Evolutionary conservation across 2,329 filamentous ascomycete species (phyloP).

Genomic region (Fusarium nanum): DNA sequence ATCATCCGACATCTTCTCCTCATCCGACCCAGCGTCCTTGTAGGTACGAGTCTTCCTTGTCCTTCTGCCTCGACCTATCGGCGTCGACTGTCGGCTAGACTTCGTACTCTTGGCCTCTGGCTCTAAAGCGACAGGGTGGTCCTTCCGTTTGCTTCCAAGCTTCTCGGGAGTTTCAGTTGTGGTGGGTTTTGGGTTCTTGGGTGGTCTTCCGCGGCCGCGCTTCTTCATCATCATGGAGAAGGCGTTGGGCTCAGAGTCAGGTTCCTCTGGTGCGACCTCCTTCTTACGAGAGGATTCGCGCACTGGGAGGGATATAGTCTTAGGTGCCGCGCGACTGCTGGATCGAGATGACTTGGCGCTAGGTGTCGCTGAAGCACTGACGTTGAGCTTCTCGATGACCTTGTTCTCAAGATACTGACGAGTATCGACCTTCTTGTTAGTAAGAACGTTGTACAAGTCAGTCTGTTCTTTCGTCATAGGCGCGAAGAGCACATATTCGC

Average conservation of each 20-base stretch:
- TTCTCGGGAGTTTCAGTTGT: slow-evolving; percentile 38
- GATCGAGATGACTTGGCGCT: slow-evolving; percentile 54
- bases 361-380: slow-evolving; percentile 49
- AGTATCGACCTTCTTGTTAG: slow-evolving; percentile 67
- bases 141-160: slow-evolving; percentile 50
- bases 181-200: slow-evolving; percentile 43
- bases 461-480: slow-evolving; percentile 92
- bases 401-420: slow-evolving; percentile 87
- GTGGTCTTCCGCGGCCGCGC: slow-evolving; percentile 41
- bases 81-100: slow-evolving; percentile 80
- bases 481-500: slow-evolving; percentile 95
- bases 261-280: slow-evolving; percentile 33
- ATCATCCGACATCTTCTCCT: slow-evolving; percentile 78
- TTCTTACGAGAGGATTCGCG: slow-evolving; percentile 52
- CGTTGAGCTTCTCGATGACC: slow-evolving; percentile 70
- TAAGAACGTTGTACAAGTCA: slow-evolving; percentile 81
- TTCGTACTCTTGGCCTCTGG: slow-evolving; percentile 75
- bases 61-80: slow-evolving; percentile 66
- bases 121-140: slow-evolving; percentile 46
- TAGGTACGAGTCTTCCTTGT: slow-evolving; percentile 62
- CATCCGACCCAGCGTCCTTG: slow-evolving; percentile 67
- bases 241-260: slow-evolving; percentile 58
- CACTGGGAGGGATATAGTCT: slow-evolving; percentile 50
- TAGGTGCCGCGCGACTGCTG: slow-evolving; percentile 46
- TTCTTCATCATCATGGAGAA: slow-evolving; percentile 67